Evolutionary conservation across 2,329 filamentous ascomycete genomes (phyloP), one percentile per base, ranked within the genome.

Genomic region (Colletotrichum sp.): DNA sequence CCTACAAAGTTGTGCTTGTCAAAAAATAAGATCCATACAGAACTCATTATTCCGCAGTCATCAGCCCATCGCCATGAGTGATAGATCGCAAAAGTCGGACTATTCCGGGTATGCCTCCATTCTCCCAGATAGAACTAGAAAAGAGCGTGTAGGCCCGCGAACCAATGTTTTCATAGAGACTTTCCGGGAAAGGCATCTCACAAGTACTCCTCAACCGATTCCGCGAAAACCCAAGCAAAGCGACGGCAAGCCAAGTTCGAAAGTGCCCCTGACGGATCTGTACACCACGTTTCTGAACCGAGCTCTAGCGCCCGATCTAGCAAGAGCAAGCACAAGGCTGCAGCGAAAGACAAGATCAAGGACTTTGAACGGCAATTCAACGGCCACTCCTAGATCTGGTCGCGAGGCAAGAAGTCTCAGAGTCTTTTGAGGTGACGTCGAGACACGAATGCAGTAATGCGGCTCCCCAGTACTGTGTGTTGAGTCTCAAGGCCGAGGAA

Each of bases 321-420:
- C 9, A n/a, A 44, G 5, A 44, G 2, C 2, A 44, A 44, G 16
- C 18, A 44, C 0, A 2, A 44, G 16, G 1, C 39, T 44, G 39
- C 18, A 44, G 39, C 39, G 1, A 48, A 48, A 7, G 3, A n/a
- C 5, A 48, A 6, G 4, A 48, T n/a, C 9, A 48, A 6, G 2
- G 18, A 48, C 0, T 48, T 48, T 2, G 39, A 48, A 12, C 39
- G 18, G 5, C 39, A n/a, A 1, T 48, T 48, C 5, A n/a, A 12
- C 18, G 9, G 9, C 1, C 5, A n/a, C 1, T 44, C 9, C 5
- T 10, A 44, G 18, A n/a, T 10, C 5, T 6, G 18, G 2, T n/a
- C 5, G 0, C 0, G 9, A 44, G 16, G 0, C 18, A 10, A 3
- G 5, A 44, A 44, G 16, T 0, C 16, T 39, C 36, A 5, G 8